These are phyloP conservation scores for Blastocrithidia nonstop DNA, from an alignment of 208 protist genomes.

Conservation along the genomic window DNA sequence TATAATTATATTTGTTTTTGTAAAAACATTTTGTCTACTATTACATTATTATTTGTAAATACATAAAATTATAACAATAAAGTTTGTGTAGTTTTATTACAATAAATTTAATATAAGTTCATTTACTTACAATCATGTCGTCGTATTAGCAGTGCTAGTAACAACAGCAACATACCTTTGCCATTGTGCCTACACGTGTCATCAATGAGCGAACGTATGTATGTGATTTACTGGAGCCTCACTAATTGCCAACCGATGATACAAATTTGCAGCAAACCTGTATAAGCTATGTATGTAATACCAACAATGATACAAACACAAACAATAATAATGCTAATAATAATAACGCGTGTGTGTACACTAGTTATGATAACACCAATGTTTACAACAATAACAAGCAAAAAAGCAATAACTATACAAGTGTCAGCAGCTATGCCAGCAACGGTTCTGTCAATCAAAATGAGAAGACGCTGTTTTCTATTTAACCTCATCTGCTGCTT, in stretches of 20 bases:
- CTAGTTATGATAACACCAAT: constrained; percentile 20
- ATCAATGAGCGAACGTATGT: too few relatives aligned
- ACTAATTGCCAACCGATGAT: too few relatives aligned
- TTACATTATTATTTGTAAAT: constrained; percentile 2
- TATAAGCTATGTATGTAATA: too few relatives aligned
- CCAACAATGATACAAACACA: too few relatives aligned
- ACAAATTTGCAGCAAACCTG: too few relatives aligned
- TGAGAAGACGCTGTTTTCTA: not conserved
- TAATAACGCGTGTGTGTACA: constrained; percentile 5
- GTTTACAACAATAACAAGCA: not conserved
- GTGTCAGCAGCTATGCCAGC: not conserved
- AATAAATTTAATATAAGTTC: constrained; percentile 12
- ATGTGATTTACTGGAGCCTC: too few relatives aligned
- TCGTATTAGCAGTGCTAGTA: too few relatives aligned
- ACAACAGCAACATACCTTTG: too few relatives aligned
- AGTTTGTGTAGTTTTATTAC: not conserved
- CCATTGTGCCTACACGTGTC: too few relatives aligned
- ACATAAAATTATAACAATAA: not conserved
- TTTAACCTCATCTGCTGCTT: constrained; percentile 34
- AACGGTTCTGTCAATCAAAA: not conserved
- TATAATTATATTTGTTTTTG: not conserved
- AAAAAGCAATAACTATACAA: not conserved
- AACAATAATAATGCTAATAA: constrained; percentile 20
- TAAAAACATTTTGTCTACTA: not conserved
- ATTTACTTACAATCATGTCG: too few relatives aligned